Base-by-base conservation (phyloP, 192 early-diverging fungal genomes). In the Entomortierella lignicola region DNA sequence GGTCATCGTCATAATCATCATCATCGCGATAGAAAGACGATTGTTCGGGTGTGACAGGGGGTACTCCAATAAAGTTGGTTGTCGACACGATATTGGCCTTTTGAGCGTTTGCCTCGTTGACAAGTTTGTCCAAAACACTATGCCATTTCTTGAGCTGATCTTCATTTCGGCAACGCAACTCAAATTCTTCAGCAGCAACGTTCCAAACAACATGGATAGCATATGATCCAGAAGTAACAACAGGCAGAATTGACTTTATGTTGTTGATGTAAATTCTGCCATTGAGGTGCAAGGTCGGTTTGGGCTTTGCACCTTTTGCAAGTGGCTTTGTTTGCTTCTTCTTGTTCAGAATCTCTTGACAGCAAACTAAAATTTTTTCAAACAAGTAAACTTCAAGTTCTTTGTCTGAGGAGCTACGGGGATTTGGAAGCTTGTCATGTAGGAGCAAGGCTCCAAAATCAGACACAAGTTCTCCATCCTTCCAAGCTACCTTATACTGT, bases 81-180 rank as follows among this genome's bases (percentile, higher is more conserved):
- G 81, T 69, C 39, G 81, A 67, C 30, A 80, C 62, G 31, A 79
- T 70, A 62, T 72, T 59, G 23, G 72, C 57, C 55, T 73, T 79
- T 27, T 64, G 69, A 4, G 60, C 86, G 13, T 82, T 86, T 25
- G 85, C 84, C 41, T 85, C 86, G 2, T 85, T 81, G 51, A 96
- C 82, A 32, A 92, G 82, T 63, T 90, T 88, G 47, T 95, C 87
- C 31, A 99, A 77, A 4, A 95, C 91, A 39, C 68, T 63, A 69
- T 92, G 89, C 98, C 98, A 99, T 66, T 92, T 86, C 63, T 88
- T 90, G n/a, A 96, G 88, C 75, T 97, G 96, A 69, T 99, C 98
- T 71, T 91, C 91, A 64, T 96, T 94, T 20, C 95, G 82, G 79
- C 95, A 96, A 52, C 92, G 91, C n/a, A 99, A 81, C 60, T 88